Conservation (phyloP, 2,329 filamentous ascomycete genomes). For the Myriangium duriaei region DNA sequence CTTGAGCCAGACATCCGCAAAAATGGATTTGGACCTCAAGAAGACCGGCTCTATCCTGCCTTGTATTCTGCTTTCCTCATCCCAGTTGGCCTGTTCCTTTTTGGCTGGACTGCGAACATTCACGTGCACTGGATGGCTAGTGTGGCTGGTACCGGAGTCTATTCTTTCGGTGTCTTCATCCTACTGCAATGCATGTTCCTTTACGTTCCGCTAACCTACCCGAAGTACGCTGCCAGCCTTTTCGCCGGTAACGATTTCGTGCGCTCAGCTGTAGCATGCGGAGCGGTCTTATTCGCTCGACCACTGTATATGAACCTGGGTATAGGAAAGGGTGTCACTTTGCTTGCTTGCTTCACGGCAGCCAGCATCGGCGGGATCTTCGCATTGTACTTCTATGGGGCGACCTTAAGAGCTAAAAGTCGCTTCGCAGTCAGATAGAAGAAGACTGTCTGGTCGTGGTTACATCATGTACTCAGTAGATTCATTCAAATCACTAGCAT, state of each 20-base stretch:
- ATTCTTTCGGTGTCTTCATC: constrained; percentile 26
- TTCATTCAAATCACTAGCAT: no score
- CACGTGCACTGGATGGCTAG: constrained; percentile 28
- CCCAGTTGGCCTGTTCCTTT: constrained; percentile 24
- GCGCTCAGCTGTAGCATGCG: constrained; percentile 45
- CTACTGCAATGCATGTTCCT: constrained; percentile 31
- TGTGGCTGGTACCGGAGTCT: constrained; percentile 30
- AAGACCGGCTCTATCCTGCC: constrained; percentile 22
- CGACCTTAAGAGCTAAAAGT: constrained; percentile 32
- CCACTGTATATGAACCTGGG: constrained; percentile 49
- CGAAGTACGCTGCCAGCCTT: constrained; percentile 39
- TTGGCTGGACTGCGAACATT: constrained; percentile 22
- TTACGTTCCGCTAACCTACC: constrained; percentile 27
- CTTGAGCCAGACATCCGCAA: constrained; percentile 16
- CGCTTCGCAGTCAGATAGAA: not conserved
- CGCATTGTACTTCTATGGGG: constrained; percentile 46
- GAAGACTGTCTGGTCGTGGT: no score
- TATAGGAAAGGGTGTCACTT: constrained; percentile 42
- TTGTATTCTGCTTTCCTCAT: constrained; percentile 20
- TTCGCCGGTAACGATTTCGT: constrained; percentile 51
- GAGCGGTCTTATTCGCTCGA: constrained; percentile 45
- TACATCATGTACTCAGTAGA: no score
- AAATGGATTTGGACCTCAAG: constrained; percentile 18
- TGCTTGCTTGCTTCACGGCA: constrained; percentile 38
- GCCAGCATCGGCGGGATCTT: constrained; percentile 34